Base-by-base conservation (phyloP, 2,329 filamentous ascomycete species). In the Diplodia intermedia region DNA sequence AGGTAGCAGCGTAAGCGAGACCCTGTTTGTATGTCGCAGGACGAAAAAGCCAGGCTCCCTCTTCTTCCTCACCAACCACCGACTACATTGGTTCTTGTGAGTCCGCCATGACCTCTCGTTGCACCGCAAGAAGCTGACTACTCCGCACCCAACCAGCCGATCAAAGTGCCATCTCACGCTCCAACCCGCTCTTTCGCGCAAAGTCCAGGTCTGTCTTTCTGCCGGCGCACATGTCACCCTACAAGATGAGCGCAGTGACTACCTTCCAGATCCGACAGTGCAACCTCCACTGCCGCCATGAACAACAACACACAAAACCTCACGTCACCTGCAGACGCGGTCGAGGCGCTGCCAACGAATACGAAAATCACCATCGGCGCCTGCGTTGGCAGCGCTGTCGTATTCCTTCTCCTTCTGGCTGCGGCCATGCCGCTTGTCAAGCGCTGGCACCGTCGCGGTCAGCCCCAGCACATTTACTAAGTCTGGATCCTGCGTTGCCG, bases 241-340 rank as follows among this genome's bases (percentile, higher is more conserved):
- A 29, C 23, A 43, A 47, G 38, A 50, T 36, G 57, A 38, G 20
- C 29, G 3, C 43, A 52, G 26, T 63, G 60, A 63, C 47, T 63
- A 52, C 60, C 47, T 63, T 7, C 4, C 60, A 63, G 60, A 11
- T 20, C 40, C 31, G 9, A 9, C 31, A 38, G 8, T 11, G 36
- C 36, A 38, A 3, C 29, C 31, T 26, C 26, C 26, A 26, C 26
- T 26, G 26, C 26, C 26, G 26, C 26, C 26, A 26, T 26, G 26
- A 26, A 11, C 43, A 52, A n/a, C 60, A 18, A 52, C 2, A 31
- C 7, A 20, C 20, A 63, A 4, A n/a, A 63, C 29, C 23, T 8
- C 4, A 52, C 18, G 47, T 52, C 60, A 6, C 43, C 60, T 2
- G 47, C 29, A 9, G 60, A 52, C n/a, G 4, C 38, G 2, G 36